phyloP scores from a whole-genome alignment of 2,329 filamentous ascomycete species.

The Phialemonium atrogriseum region DNA sequence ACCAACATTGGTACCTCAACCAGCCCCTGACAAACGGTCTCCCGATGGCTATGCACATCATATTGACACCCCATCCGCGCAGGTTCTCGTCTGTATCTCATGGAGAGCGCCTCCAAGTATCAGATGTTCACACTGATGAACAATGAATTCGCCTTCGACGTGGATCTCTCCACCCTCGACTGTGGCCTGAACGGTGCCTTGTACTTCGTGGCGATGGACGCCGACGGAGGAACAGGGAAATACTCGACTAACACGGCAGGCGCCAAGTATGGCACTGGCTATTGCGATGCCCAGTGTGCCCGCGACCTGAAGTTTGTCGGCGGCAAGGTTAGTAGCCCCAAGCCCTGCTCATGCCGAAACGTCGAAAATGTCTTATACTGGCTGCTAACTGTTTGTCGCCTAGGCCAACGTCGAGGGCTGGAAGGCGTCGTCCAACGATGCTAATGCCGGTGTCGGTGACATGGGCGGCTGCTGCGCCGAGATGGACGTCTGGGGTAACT shows the following conservation, averaged over 20 bases:
- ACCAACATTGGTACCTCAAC: conserved; percentile 24
- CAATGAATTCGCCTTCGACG: conserved; percentile 55
- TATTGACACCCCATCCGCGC: no score
- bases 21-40: no score
- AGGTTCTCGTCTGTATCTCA: conserved; percentile 44
- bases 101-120: conserved; percentile 44
- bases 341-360: no score
- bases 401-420: conserved; percentile 36
- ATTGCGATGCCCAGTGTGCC: conserved; percentile 41
- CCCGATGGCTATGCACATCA: no score
- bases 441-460: conserved; percentile 35
- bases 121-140: conserved; percentile 41
- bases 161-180: conserved; percentile 1
- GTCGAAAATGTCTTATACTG: neutral
- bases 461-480: conserved; percentile 43
- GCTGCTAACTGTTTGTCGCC: neutral
- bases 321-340: conserved; percentile 20
- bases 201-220: conserved; percentile 49
- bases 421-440: conserved; percentile 36
- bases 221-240: conserved; percentile 38
- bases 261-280: conserved; percentile 48
- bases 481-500: conserved; percentile 46
- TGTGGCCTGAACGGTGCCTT: conserved; percentile 61
- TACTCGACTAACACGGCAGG: conserved; percentile 34
- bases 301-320: conserved; percentile 41